phyloP scores from a whole-genome alignment of 805 yeast genomes.

The Debaryomyces tyrocola region DNA sequence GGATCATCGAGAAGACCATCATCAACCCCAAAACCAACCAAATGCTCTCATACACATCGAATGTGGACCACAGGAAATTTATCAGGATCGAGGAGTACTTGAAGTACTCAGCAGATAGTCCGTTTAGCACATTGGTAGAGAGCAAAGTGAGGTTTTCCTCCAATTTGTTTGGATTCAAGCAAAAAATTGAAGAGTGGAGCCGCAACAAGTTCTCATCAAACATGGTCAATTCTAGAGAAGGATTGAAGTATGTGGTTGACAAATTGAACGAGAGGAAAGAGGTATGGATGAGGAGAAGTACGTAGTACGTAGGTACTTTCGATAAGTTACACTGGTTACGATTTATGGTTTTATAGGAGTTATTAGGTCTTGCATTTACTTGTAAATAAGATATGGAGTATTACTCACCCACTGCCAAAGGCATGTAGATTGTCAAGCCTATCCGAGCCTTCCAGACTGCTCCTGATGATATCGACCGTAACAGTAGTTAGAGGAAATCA shows the following conservation, averaged over 20 bases:
- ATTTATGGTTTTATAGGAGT: background rate
- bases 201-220: conserved; percentile 67
- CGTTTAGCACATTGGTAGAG: conserved; percentile 44
- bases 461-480: too few relatives aligned
- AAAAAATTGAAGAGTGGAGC: conserved; percentile 82
- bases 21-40: conserved; percentile 60
- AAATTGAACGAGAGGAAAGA: conserved; percentile 40
- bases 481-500: background rate
- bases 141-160: conserved; percentile 70
- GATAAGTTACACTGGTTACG: background rate
- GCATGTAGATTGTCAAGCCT: background rate
- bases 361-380: background rate
- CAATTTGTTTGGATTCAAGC: conserved; percentile 66
- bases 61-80: conserved; percentile 79
- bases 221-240: conserved; percentile 62
- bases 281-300: conserved; percentile 1
- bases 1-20: conserved; percentile 78
- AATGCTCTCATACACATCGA: conserved; percentile 72
- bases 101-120: conserved; percentile 40
- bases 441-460: too few relatives aligned
- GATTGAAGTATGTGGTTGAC: conserved; percentile 78
- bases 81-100: conserved; percentile 79
- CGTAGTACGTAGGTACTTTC: background rate
- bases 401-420: background rate
- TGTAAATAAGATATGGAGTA: background rate